These are phyloP conservation scores for Boletus fagicola DNA, from an alignment of 768 basidiomycete genomes.

Conservation along the genomic window DNA sequence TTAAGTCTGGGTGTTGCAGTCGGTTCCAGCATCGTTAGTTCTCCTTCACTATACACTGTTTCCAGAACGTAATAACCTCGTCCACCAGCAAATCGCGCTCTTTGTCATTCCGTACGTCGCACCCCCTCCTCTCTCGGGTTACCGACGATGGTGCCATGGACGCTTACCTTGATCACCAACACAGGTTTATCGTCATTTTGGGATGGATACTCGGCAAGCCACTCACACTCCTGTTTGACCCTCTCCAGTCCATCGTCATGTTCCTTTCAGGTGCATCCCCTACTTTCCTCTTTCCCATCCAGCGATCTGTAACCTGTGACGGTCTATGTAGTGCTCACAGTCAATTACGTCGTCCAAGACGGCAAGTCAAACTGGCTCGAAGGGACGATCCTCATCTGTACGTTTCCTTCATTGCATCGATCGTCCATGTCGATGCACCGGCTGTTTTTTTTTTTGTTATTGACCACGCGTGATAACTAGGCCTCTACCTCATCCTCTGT, in stretches of 20 bases:
- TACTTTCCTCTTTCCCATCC: conserved; percentile 1
- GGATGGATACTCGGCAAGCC: conserved; percentile 82
- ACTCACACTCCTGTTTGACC: conserved; percentile 79
- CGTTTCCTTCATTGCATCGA: conserved; percentile 6
- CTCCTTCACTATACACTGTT: neutral
- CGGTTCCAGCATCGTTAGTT: conserved; percentile 73
- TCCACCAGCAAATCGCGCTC: conserved; percentile 65
- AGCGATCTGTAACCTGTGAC: neutral
- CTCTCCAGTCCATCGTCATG: conserved; percentile 60
- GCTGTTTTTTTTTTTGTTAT: neutral
- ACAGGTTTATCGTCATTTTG: conserved; percentile 71
- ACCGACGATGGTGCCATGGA: neutral
- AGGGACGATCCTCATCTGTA: conserved; percentile 72
- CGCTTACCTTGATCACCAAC: conserved; percentile 10
- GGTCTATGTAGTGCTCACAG: conserved; percentile 61
- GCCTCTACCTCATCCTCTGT: conserved; percentile 57
- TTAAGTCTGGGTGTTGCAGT: conserved; percentile 86
- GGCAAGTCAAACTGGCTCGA: conserved; percentile 61
- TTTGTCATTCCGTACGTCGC: conserved; percentile 58
- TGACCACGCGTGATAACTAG: conserved; percentile 25
- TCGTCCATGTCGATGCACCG: too few species aligned
- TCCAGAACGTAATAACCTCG: neutral
- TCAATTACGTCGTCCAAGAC: conserved; percentile 59
- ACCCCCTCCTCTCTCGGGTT: too few species aligned
- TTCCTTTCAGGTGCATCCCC: conserved; percentile 25